These are phyloP conservation scores for Ceratocystis colombiana DNA, from an alignment of 2,329 filamentous ascomycete species.

Conservation along the genomic window DNA sequence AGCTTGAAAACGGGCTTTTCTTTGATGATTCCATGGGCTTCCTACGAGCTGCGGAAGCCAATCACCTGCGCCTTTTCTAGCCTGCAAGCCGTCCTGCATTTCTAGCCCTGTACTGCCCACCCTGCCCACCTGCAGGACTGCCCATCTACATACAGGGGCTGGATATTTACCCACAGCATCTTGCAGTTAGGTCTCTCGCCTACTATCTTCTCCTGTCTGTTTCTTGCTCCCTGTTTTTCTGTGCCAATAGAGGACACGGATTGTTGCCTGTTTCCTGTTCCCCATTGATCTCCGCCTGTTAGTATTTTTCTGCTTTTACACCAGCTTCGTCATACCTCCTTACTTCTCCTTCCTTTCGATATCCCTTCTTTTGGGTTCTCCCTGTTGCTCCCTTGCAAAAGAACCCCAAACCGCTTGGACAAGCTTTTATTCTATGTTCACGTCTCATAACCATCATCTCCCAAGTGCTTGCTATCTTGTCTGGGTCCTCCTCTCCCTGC, in stretches of 20 bases:
- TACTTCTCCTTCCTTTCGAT: not conserved
- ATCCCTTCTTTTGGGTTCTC: not conserved
- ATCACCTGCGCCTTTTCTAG: constrained; percentile 2
- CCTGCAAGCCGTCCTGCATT: not conserved
- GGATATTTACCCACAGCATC: not conserved
- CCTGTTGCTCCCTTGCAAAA: not conserved
- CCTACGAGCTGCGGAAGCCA: not conserved
- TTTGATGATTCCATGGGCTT: constrained; percentile 2
- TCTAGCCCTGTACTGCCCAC: not conserved
- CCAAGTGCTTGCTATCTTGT: not conserved
- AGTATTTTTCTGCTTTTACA: not conserved
- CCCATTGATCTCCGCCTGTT: not conserved
- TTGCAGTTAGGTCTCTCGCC: not conserved
- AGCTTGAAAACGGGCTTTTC: not conserved
- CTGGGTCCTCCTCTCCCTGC: not conserved
- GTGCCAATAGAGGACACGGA: not conserved
- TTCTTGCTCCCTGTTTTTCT: not conserved
- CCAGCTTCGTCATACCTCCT: not conserved
- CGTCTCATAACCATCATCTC: not conserved
- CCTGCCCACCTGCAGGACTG: not conserved
- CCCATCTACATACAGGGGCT: constrained; percentile 2
- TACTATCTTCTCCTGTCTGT: not conserved
- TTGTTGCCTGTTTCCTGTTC: not conserved
- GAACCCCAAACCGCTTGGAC: not conserved
- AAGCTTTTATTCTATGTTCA: not conserved